phyloP scores from a whole-genome alignment of 192 early-diverging fungal genomes.

The Podila horticola region DNA sequence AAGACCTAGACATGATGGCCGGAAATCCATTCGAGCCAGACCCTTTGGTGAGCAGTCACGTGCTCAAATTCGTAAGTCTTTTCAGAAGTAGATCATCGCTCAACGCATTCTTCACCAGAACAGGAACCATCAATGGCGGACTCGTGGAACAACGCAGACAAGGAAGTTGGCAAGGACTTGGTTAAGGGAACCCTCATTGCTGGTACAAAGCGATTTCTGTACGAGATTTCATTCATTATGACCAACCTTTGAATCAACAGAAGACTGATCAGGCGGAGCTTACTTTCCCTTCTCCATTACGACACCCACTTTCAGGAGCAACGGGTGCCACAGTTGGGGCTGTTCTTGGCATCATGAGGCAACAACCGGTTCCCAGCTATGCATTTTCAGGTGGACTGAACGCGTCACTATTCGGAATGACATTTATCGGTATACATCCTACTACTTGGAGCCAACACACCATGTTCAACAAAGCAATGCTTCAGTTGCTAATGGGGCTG shows the following conservation, averaged over 20 bases:
- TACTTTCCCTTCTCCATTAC: neutral
- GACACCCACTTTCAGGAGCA: constrained; percentile 19
- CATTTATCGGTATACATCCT: constrained; percentile 57
- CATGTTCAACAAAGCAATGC: too few species aligned
- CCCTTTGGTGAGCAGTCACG: too few species aligned
- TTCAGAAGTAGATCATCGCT: too few species aligned
- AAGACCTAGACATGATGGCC: too few species aligned
- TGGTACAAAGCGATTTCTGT: constrained; percentile 12
- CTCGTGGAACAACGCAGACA: constrained; percentile 14
- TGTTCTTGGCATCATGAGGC: constrained; percentile 53
- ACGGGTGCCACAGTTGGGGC: constrained; percentile 56
- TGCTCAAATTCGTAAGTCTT: too few species aligned
- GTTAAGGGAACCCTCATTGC: constrained; percentile 33
- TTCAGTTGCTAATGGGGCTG: too few species aligned
- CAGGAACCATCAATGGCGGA: neutral
- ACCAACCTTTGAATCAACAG: neutral
- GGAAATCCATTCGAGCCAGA: too few species aligned
- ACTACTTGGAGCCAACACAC: too few species aligned
- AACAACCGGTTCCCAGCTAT: constrained; percentile 55
- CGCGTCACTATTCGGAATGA: constrained; percentile 59
- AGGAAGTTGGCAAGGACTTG: constrained; percentile 40
- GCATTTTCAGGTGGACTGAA: constrained; percentile 59
- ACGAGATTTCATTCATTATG: neutral
- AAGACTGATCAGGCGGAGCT: neutral
- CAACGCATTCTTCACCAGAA: too few species aligned